phyloP scores from a whole-genome alignment of 2,329 filamentous ascomycete species.

The Fusarium haematococcum region DNA sequence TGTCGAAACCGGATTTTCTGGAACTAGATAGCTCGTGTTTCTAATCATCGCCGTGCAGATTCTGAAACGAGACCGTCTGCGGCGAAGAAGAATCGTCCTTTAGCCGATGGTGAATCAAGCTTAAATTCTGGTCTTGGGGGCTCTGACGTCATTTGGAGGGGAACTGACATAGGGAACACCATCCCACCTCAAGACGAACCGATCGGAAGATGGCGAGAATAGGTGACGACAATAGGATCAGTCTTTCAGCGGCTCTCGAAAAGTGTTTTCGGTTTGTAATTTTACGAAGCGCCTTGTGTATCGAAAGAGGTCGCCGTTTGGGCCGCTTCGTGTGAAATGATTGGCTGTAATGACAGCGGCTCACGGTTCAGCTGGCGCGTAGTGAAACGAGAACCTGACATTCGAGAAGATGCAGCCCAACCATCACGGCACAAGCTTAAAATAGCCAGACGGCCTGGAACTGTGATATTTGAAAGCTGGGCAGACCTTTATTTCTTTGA shows the following conservation, averaged over 20 bases:
- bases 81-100: conserved; percentile 14
- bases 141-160: conserved; percentile 31
- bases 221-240: neutral
- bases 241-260: neutral
- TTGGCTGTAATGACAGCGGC: conserved; percentile 25
- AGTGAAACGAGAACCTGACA: conserved; percentile 19
- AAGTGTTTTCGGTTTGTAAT: conserved; percentile 3
- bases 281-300: conserved; percentile 31
- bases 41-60: conserved; percentile 36
- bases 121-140: neutral
- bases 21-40: conserved; percentile 28
- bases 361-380: conserved; percentile 26
- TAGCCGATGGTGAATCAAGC: conserved; percentile 1
- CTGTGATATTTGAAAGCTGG: neutral
- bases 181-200: neutral
- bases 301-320: conserved; percentile 11
- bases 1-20: conserved; percentile 39
- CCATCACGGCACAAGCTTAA: conserved; percentile 14
- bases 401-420: conserved; percentile 11
- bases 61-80: conserved; percentile 33
- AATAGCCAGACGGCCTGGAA: neutral
- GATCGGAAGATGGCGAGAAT: neutral
- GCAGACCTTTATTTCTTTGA: neutral
- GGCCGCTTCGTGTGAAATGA: conserved; percentile 23
- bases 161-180: neutral